These are phyloP conservation scores for Phytophthora litchii DNA, from an alignment of 352 stramenopile genomes.

Conservation along the genomic window DNA sequence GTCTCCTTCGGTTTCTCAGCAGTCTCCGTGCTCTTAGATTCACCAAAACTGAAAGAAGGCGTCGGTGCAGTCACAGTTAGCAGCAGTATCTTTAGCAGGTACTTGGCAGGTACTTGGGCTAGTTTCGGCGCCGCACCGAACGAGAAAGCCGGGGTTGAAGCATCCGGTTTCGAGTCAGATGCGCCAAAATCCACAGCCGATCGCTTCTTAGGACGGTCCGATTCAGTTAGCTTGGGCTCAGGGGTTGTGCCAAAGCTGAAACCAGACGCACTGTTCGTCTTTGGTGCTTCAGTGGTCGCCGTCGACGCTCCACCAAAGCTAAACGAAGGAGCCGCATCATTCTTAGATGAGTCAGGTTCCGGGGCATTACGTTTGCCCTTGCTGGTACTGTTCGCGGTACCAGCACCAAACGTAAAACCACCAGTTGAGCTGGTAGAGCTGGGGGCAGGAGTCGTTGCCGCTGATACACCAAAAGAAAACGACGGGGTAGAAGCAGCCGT, in stretches of 20 bases:
- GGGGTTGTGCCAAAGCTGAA: conserved; percentile 41
- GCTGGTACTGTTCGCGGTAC: conserved; percentile 3
- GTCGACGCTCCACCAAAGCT: conserved; percentile 22
- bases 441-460: conserved; percentile 6
- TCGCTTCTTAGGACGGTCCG: conserved; percentile 34
- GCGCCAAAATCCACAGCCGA: conserved; percentile 27
- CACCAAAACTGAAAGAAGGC: conserved; percentile 31
- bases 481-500: conserved; percentile 23
- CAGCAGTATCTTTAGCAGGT: conserved; percentile 33
- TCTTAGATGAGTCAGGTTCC: conserved; percentile 15
- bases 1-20: conserved; percentile 31
- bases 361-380: conserved; percentile 37
- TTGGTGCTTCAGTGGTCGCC: conserved; percentile 7
- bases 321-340: conserved; percentile 23
- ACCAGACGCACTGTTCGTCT: conserved; percentile 17
- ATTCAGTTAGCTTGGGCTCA: conserved; percentile 23
- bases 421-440: background rate
- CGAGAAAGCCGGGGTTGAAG: conserved; percentile 34
- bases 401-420: conserved; percentile 36
- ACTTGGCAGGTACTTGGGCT: conserved; percentile 7
- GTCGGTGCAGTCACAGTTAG: conserved; percentile 10
- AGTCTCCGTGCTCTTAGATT: conserved; percentile 13
- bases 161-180: conserved; percentile 30
- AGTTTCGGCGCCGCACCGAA: conserved; percentile 26
- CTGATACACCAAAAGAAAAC: conserved; percentile 38